A percentile compares a stretch with the other conserved stretches of the same genome.
These are phyloP conservation scores for Skeletonema grethae DNA, from an alignment of 108 stramenopile genomes.

Conservation along the genomic window DNA sequence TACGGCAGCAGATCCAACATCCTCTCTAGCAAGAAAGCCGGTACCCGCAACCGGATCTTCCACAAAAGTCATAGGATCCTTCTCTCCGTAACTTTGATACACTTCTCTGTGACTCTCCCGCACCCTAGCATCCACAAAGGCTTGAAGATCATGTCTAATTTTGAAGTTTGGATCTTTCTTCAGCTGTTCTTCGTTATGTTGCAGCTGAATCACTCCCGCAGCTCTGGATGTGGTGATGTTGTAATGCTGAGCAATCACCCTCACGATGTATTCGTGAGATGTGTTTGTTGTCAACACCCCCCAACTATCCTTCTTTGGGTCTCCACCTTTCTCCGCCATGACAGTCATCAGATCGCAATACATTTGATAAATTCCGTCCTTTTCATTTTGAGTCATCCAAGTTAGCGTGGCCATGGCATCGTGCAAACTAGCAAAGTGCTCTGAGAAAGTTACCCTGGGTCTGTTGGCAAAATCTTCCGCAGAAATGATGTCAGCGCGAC, in stretches of 20 bases:
- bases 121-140: conserved; percentile 43
- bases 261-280: conserved; percentile 81
- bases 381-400: conserved; percentile 70
- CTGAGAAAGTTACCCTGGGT: conserved; percentile 72
- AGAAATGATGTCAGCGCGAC: conserved; percentile 57
- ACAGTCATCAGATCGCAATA: conserved; percentile 73
- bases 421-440: conserved; percentile 61
- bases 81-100: conserved; percentile 56
- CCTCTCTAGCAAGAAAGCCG: conserved; percentile 56
- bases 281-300: conserved; percentile 49
- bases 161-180: conserved; percentile 48
- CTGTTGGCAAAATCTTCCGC: conserved; percentile 83
- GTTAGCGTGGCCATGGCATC: conserved; percentile 73
- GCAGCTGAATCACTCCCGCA: conserved; percentile 77
- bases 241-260: conserved; percentile 75
- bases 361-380: conserved; percentile 57
- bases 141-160: conserved; percentile 38
- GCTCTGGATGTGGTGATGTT: conserved; percentile 71
- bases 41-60: conserved; percentile 74
- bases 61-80: conserved; percentile 65
- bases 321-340: conserved; percentile 24
- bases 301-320: conserved; percentile 27
- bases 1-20: conserved; percentile 19
- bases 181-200: conserved; percentile 80
- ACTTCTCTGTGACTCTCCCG: conserved; percentile 42